A percentile compares a stretch with the other conserved stretches of the same genome.
Evolutionary conservation across 108 stramenopile species (phyloP).

Genomic region (Parietichytrium sp.): DNA sequence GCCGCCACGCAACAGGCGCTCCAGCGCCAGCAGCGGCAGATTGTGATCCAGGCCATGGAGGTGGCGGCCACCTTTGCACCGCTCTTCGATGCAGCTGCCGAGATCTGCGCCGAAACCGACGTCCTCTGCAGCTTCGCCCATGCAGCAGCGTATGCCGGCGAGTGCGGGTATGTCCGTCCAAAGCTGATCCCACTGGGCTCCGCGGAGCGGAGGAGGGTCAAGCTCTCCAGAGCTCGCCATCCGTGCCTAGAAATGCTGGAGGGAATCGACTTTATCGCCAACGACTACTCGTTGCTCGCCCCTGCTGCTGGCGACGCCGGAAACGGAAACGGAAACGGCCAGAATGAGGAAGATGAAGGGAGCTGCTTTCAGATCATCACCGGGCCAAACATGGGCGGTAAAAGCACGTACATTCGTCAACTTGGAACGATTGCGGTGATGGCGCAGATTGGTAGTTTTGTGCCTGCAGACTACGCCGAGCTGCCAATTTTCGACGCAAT

Average conservation of each 20-base stretch:
- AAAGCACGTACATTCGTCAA: conserved; percentile 89
- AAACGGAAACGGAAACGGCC: background rate
- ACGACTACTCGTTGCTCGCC: conserved; percentile 65
- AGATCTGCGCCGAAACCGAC: background rate
- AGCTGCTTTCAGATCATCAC: conserved; percentile 84
- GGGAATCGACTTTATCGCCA: conserved; percentile 83
- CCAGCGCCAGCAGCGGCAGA: background rate
- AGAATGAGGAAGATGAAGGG: conserved; percentile 43
- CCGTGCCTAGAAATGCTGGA: conserved; percentile 93
- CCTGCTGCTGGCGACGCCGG: background rate
- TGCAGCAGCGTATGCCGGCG: conserved; percentile 79
- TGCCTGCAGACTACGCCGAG: conserved; percentile 74
- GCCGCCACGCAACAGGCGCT: background rate
- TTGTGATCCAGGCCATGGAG: background rate
- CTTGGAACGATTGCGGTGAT: conserved; percentile 86
- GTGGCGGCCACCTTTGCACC: conserved; percentile 20
- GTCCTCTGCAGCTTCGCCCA: conserved; percentile 71
- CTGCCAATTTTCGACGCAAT: conserved; percentile 87
- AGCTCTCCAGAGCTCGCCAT: conserved; percentile 80
- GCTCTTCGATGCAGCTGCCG: background rate
- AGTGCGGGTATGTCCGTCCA: conserved; percentile 77
- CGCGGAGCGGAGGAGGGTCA: conserved; percentile 13
- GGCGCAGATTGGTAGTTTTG: conserved; percentile 90
- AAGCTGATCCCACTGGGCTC: conserved; percentile 70
- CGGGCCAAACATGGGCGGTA: conserved; percentile 96